Evolutionary conservation across 2,329 filamentous ascomycete species (phyloP).

Genomic region (Colletotrichum abscissum): DNA sequence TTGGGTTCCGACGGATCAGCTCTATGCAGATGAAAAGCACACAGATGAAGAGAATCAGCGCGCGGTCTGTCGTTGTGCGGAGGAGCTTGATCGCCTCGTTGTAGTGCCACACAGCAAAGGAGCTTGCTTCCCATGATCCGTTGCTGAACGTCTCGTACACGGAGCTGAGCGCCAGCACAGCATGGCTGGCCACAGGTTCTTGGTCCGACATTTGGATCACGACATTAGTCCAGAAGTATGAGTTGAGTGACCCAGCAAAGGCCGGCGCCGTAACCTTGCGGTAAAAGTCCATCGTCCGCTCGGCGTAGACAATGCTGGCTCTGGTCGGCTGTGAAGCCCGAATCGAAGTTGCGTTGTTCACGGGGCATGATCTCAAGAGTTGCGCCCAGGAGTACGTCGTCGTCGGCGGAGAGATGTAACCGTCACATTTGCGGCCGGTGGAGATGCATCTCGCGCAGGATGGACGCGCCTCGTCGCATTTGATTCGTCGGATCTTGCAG

Average conservation of each 20-base stretch:
- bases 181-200: slow-evolving; percentile 39
- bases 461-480: slow-evolving; percentile 37
- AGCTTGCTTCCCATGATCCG: background rate
- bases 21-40: slow-evolving; percentile 38
- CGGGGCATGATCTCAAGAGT: background rate
- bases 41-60: slow-evolving; percentile 36
- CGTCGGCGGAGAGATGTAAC: slow-evolving; percentile 16
- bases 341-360: background rate
- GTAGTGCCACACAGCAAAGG: slow-evolving; percentile 35
- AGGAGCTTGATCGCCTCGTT: slow-evolving; percentile 36
- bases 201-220: slow-evolving; percentile 32
- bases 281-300: slow-evolving; percentile 36
- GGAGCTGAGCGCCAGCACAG: slow-evolving; percentile 38
- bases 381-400: slow-evolving; percentile 6
- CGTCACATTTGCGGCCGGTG: slow-evolving; percentile 34
- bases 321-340: background rate
- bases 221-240: slow-evolving; percentile 38
- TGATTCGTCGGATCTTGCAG: slow-evolving; percentile 36
- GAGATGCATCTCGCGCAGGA: slow-evolving; percentile 32
- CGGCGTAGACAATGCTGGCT: slow-evolving; percentile 12
- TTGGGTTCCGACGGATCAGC: slow-evolving; percentile 6
- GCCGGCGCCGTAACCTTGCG: slow-evolving; percentile 33
- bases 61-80: slow-evolving; percentile 20
- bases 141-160: slow-evolving; percentile 26
- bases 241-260: slow-evolving; percentile 36